Evolutionary conservation across 179 eudicot species (phyloP).

Genomic region (Drosera spatulata): DNA sequence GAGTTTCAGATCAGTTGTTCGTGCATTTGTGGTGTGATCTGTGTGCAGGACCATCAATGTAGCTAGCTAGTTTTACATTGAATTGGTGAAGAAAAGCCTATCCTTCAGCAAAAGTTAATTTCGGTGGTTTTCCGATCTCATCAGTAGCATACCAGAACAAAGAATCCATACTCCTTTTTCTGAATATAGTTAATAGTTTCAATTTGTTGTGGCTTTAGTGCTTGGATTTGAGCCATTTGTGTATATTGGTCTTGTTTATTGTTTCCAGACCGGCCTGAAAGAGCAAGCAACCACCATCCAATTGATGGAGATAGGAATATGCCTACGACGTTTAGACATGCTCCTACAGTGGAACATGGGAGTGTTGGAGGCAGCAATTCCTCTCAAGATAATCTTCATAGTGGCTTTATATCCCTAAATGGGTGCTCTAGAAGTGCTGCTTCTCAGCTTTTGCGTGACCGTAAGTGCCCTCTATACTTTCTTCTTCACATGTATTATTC

Average conservation of each 20-base stretch:
- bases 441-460: constrained; percentile 53
- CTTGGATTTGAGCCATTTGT: not conserved
- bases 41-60: too few species aligned
- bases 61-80: too few species aligned
- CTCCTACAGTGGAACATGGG: constrained; percentile 22
- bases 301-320: constrained; percentile 49
- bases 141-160: too few species aligned
- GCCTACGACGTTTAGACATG: constrained; percentile 26
- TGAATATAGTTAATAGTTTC: too few species aligned
- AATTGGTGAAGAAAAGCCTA: too few species aligned
- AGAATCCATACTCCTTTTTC: too few species aligned
- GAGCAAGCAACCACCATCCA: constrained; percentile 25
- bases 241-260: not conserved
- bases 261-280: constrained; percentile 44
- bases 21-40: too few species aligned
- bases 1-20: too few species aligned
- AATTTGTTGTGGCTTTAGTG: too few species aligned
- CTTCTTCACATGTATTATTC: not conserved
- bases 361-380: constrained; percentile 32
- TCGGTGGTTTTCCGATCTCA: too few species aligned
- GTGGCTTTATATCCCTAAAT: constrained; percentile 37
- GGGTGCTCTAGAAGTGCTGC: constrained; percentile 61
- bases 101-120: too few species aligned
- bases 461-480: constrained; percentile 23
- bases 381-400: constrained; percentile 25